phyloP scores from a whole-genome alignment of 805 yeast genomes.

The Komagataella kurtzmanii region DNA sequence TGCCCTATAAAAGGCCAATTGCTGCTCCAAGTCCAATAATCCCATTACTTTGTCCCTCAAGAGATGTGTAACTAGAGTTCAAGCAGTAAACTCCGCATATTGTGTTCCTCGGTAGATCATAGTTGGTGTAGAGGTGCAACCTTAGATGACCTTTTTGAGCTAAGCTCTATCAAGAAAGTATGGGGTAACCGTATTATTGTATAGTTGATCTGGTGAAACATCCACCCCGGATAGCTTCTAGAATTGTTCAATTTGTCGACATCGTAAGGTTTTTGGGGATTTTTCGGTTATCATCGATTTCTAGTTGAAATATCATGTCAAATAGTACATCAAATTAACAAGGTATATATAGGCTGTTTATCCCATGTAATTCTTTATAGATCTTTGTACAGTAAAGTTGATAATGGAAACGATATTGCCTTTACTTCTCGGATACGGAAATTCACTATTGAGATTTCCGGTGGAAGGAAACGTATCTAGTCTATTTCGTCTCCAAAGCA shows the following conservation, averaged over 20 bases:
- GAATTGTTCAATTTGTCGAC: background rate
- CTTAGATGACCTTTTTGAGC: no score
- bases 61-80: no score
- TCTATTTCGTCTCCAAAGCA: background rate
- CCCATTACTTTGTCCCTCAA: constrained; percentile 5
- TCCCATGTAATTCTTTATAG: background rate
- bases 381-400: background rate
- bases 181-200: no score
- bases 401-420: background rate
- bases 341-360: background rate
- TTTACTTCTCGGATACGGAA: background rate
- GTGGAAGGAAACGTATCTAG: background rate
- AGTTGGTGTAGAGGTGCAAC: no score
- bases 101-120: background rate
- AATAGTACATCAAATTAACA: background rate
- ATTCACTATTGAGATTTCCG: background rate
- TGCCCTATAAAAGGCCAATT: constrained; percentile 46
- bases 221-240: background rate
- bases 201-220: no score
- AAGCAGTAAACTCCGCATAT: no score
- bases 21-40: constrained; percentile 25
- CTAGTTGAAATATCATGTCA: background rate
- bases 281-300: background rate
- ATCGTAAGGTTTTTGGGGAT: no score
- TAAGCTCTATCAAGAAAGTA: no score